A percentile compares a stretch with the other conserved stretches of the same genome.
Conservation (phyloP, 441 rosid species). For the Jatropha multifida region DNA sequence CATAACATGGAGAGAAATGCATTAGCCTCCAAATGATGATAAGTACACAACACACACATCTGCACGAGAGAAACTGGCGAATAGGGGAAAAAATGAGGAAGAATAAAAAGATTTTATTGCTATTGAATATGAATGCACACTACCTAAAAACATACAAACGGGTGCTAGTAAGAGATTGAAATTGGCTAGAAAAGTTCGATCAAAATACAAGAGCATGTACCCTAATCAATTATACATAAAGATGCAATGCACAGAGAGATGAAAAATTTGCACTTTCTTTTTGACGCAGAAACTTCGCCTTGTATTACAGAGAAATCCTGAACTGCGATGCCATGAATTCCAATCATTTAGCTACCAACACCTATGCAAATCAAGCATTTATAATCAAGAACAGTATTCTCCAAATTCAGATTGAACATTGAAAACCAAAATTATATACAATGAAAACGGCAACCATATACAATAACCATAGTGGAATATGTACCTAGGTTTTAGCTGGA, state of each 20-base stretch:
- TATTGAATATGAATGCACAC: neutral
- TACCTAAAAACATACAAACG: neutral
- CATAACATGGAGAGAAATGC: neutral
- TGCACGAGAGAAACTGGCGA: neutral
- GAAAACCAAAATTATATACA: neutral
- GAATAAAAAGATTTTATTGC: neutral
- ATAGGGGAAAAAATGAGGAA: neutral
- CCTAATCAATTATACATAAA: constrained; percentile 2
- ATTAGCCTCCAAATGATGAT: neutral
- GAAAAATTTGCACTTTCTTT: neutral
- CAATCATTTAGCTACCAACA: neutral
- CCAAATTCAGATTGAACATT: neutral
- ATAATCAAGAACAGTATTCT: neutral
- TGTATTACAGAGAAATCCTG: neutral
- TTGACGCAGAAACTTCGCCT: constrained; percentile 1
- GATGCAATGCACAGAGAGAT: neutral
- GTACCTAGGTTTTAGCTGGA: neutral
- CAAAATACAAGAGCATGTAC: neutral
- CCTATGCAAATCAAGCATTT: constrained; percentile 4
- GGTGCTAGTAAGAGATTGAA: neutral
- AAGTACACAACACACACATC: neutral
- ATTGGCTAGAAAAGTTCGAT: neutral
- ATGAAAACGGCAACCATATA: neutral
- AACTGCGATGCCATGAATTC: neutral
- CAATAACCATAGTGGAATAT: neutral